phyloP scores from a whole-genome alignment of 768 basidiomycete genomes.

The Tylopilus felleus region DNA sequence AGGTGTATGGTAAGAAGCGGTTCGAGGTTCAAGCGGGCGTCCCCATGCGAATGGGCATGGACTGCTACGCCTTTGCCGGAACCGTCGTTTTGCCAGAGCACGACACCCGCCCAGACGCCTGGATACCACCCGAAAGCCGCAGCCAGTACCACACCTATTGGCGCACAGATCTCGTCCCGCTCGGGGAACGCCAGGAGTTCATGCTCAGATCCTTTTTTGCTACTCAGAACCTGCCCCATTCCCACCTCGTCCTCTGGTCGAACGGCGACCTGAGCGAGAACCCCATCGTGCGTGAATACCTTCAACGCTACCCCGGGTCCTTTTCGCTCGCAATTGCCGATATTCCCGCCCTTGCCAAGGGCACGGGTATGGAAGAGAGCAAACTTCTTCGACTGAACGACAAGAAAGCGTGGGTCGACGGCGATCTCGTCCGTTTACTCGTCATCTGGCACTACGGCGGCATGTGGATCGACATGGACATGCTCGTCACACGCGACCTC shows the following conservation, averaged over 20 bases:
- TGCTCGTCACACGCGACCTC: conserved; percentile 82
- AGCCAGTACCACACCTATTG: conserved; percentile 91
- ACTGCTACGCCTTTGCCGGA: conserved; percentile 90
- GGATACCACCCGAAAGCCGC: conserved; percentile 40
- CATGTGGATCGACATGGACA: conserved; percentile 98
- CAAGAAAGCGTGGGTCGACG: conserved; percentile 88
- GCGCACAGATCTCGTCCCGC: conserved; percentile 79
- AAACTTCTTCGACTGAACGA: conserved; percentile 61
- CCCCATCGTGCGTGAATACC: conserved; percentile 57
- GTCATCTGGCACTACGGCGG: conserved; percentile 89
- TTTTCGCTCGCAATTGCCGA: conserved; percentile 70
- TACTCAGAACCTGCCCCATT: conserved; percentile 68
- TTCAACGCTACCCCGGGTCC: conserved; percentile 60
- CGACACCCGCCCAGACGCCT: not conserved
- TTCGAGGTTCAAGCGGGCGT: conserved; percentile 81
- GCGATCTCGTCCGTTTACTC: conserved; percentile 85
- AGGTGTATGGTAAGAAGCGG: conserved; percentile 57
- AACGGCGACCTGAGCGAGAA: conserved; percentile 69
- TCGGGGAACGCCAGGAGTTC: conserved; percentile 79
- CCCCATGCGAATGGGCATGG: conserved; percentile 72
- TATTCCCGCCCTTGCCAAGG: conserved; percentile 61
- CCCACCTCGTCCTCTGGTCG: conserved; percentile 88
- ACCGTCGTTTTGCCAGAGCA: conserved; percentile 49
- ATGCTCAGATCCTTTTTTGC: conserved; percentile 93
- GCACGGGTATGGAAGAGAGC: conserved; percentile 72